Evolutionary conservation across 495 filamentous ascomycete genomes (phyloP).

Genomic region (Xylaria venustula): DNA sequence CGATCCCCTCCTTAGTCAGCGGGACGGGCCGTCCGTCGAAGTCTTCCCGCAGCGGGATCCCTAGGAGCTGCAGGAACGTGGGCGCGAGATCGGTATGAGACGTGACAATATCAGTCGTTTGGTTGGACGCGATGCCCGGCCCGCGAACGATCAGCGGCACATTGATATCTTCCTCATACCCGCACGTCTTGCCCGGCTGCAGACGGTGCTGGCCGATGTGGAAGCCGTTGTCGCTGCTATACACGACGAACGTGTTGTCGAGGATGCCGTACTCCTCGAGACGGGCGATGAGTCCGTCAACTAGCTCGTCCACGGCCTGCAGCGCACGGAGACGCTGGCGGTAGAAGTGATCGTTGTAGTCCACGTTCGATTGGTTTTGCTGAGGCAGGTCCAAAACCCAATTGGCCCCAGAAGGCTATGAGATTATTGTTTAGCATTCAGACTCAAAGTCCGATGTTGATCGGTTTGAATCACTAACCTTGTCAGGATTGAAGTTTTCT

Average conservation of each 20-base stretch:
- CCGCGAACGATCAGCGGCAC: conserved; percentile 61
- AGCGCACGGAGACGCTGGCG: conserved; percentile 59
- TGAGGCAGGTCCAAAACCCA: conserved; percentile 56
- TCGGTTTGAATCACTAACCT: conserved; percentile 30
- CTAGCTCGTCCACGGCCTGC: conserved; percentile 64
- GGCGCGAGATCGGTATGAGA: conserved; percentile 67
- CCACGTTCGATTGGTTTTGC: conserved; percentile 54
- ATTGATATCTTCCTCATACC: conserved; percentile 67
- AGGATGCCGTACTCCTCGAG: conserved; percentile 51
- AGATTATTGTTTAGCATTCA: conserved; percentile 11
- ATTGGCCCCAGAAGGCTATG: conserved; percentile 50
- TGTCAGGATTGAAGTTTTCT: conserved; percentile 47
- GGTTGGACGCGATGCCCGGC: conserved; percentile 47
- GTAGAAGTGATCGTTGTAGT: conserved; percentile 66
- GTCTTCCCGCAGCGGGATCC: conserved; percentile 42
- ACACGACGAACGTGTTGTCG: conserved; percentile 67
- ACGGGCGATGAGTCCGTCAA: conserved; percentile 51
- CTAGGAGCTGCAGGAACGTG: conserved; percentile 55
- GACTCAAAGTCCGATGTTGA: neutral
- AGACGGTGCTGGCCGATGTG: conserved; percentile 69
- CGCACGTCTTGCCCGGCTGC: conserved; percentile 64
- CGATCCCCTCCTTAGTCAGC: conserved; percentile 23
- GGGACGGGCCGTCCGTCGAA: conserved; percentile 58
- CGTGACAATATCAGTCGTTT: conserved; percentile 50
- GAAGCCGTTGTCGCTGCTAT: conserved; percentile 68